These are phyloP conservation scores for Pezicula radicicola DNA, from an alignment of 2,329 filamentous ascomycete genomes.

Conservation along the genomic window DNA sequence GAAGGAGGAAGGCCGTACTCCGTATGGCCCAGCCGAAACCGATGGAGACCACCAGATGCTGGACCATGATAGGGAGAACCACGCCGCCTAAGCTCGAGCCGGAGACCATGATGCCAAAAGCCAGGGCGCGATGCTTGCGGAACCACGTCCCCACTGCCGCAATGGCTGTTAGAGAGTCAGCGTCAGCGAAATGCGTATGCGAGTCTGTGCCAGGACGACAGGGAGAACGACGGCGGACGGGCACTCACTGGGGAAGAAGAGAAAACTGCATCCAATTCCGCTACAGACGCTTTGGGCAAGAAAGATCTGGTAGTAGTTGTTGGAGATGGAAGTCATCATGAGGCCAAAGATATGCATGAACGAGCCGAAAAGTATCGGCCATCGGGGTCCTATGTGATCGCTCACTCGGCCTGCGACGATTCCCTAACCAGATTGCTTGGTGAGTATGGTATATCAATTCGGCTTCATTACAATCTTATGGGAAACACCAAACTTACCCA, in stretches of 20 bases:
- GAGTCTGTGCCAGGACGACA: constrained; percentile 38
- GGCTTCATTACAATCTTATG: too few relatives aligned
- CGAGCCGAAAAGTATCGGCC: constrained; percentile 16
- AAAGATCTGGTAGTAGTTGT: constrained; percentile 35
- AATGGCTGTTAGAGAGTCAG: constrained; percentile 20
- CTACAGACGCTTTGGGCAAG: constrained; percentile 35
- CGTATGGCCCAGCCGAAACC: constrained; percentile 55
- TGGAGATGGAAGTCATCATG: constrained; percentile 32
- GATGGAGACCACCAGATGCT: constrained; percentile 45
- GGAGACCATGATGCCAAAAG: constrained; percentile 41
- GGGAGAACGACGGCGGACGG: constrained; percentile 22
- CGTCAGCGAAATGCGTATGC: constrained; percentile 13
- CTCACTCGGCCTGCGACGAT: constrained; percentile 17
- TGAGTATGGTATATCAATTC: background rate
- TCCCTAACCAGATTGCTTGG: background rate
- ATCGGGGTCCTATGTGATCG: constrained; percentile 17
- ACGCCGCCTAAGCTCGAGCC: constrained; percentile 49
- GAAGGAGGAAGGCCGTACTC: constrained; percentile 49
- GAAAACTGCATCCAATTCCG: constrained; percentile 32
- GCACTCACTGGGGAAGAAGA: constrained; percentile 32
- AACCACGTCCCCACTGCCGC: constrained; percentile 40
- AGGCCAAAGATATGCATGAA: constrained; percentile 31
- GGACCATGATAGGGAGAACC: constrained; percentile 53
- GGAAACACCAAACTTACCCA: constrained; percentile 19
- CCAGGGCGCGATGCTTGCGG: constrained; percentile 39